Conservation (phyloP, 441 rosid genomes). For the Arabidopsis hybrid region DNA sequence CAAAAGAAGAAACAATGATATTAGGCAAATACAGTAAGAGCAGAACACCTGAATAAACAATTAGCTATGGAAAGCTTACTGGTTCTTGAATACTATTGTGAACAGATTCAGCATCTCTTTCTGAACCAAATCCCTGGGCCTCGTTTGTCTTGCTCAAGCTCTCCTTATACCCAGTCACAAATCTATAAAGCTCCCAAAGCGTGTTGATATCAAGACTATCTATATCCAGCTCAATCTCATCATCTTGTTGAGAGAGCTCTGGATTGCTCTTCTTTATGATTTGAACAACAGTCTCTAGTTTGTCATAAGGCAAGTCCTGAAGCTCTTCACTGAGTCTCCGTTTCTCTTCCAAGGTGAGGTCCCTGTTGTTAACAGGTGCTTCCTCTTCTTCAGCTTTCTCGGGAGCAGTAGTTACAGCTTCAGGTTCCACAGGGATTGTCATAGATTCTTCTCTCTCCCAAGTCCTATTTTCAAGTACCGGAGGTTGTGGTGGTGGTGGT, state of each 20-base stretch:
- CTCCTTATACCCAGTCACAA: constrained; percentile 61
- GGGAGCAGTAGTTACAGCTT: constrained; percentile 23
- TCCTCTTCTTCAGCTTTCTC: constrained; percentile 52
- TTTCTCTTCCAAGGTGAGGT: constrained; percentile 77
- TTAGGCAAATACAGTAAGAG: constrained; percentile 23
- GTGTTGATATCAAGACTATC: constrained; percentile 84
- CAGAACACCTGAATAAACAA: constrained; percentile 24
- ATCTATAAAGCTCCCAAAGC: constrained; percentile 89
- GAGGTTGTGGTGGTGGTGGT: constrained; percentile 32
- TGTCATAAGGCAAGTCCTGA: constrained; percentile 71
- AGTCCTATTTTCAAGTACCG: constrained; percentile 50
- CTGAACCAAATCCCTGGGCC: constrained; percentile 57
- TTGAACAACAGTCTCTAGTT: constrained; percentile 63
- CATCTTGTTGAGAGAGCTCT: constrained; percentile 73
- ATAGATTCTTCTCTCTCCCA: constrained; percentile 64
- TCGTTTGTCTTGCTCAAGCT: constrained; percentile 57
- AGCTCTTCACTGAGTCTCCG: constrained; percentile 68
- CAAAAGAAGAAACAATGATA: constrained; percentile 21
- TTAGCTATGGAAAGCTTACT: constrained; percentile 50
- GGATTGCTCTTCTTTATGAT: constrained; percentile 75
- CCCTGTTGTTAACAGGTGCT: constrained; percentile 52
- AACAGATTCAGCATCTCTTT: constrained; percentile 53
- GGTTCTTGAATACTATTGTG: constrained; percentile 49
- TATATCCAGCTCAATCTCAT: constrained; percentile 95
- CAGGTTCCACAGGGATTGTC: constrained; percentile 49